Evolutionary conservation across 1,284 basidiomycete genomes (phyloP).

Genomic region (Calocybe gambosa): DNA sequence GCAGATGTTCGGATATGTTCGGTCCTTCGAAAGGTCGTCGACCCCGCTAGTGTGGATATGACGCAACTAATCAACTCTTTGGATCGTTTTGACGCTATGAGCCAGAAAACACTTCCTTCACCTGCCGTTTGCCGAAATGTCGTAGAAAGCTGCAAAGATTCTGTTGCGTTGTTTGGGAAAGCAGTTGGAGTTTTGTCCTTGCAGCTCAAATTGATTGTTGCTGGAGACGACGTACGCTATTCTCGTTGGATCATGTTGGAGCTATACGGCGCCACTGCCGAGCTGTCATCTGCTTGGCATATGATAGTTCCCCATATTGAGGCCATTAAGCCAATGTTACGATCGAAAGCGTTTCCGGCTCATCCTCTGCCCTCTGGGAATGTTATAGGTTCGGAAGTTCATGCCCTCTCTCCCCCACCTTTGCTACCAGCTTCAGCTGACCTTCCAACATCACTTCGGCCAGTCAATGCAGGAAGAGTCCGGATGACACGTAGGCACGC

Average conservation of each 20-base stretch:
- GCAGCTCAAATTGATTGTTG: conserved; percentile 75
- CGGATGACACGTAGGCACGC: conserved; percentile 78
- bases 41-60: conserved; percentile 82
- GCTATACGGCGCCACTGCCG: conserved; percentile 86
- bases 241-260: conserved; percentile 84
- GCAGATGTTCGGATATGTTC: conserved; percentile 84
- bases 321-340: conserved; percentile 63
- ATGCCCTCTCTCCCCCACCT: conserved; percentile 15
- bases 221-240: conserved; percentile 81
- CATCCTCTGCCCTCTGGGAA: conserved; percentile 17
- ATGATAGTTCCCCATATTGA: conserved; percentile 71
- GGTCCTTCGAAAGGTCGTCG: conserved; percentile 77
- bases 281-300: conserved; percentile 85
- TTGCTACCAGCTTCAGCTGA: conserved; percentile 1
- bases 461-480: conserved; percentile 25
- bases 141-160: conserved; percentile 81
- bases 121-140: conserved; percentile 75
- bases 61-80: conserved; percentile 82
- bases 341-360: conserved; percentile 28
- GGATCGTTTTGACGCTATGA: conserved; percentile 88
- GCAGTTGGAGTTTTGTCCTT: conserved; percentile 78
- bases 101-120: conserved; percentile 63
- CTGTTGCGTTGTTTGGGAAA: conserved; percentile 82
- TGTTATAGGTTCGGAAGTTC: conserved; percentile 15
- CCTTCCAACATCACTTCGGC: conserved; percentile 3